Evolutionary conservation across 306 rosid genomes (phyloP).

Genomic region (Begonia masoniana): DNA sequence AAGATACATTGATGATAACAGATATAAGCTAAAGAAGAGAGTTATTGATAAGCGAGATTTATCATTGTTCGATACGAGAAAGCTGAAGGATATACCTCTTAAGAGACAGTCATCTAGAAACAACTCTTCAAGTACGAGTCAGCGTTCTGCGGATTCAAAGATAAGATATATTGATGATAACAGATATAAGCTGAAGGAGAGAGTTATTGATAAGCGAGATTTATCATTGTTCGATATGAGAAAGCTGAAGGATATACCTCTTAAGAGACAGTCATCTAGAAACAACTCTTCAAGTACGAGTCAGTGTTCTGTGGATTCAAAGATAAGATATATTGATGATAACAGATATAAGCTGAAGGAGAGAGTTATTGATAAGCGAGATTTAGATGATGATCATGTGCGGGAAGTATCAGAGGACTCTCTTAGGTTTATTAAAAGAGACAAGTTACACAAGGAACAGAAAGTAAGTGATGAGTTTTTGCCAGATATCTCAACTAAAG

Average conservation of each 20-base stretch:
- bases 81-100: conserved; percentile 19
- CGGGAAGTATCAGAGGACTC: conserved; percentile 12
- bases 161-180: conserved; percentile 10
- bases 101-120: conserved; percentile 8
- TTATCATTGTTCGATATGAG: conserved; percentile 26
- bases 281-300: neutral
- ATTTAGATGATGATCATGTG: conserved; percentile 1
- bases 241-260: conserved; percentile 22
- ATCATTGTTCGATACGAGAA: conserved; percentile 28
- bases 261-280: conserved; percentile 10
- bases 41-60: conserved; percentile 10
- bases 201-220: conserved; percentile 3
- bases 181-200: conserved; percentile 3
- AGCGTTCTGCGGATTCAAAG: conserved; percentile 6
- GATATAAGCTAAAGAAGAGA: conserved; percentile 2
- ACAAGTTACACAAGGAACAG: conserved; percentile 4
- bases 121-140: neutral
- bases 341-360: conserved; percentile 1
- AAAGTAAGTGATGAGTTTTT: neutral
- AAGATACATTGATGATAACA: conserved; percentile 8
- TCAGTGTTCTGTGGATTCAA: conserved; percentile 5
- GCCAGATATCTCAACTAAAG: neutral
- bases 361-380: conserved; percentile 1
- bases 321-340: conserved; percentile 12
- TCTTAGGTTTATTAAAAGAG: conserved; percentile 5